Evolutionary conservation across 306 rosid species (phyloP), one percentile per base, ranked within the genome.

Genomic region (Crataegus laevigata): DNA sequence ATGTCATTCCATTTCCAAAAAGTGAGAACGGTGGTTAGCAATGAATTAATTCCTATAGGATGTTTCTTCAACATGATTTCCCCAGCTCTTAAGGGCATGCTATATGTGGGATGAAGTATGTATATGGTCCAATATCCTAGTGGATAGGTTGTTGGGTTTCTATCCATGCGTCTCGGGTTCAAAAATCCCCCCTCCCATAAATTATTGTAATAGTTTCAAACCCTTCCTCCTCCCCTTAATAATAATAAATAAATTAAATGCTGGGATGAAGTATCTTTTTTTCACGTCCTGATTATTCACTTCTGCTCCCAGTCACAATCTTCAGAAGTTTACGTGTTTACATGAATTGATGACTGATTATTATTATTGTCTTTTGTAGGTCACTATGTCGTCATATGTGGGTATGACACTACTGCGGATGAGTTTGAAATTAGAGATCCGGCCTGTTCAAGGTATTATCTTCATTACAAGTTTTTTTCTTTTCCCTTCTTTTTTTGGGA

Each of bases 361-460:
- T n/a, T 25, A 22, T 18, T 69, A 22, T 60, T 80, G 68, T 80
- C 65, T 58, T 79, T 32, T 78, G 77, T 84, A 92, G 97, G 99
- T 84, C 97, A 94, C 81, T 94, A 87, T 83, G 88, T 94, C 14
- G 80, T 94, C 87, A 87, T 94, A 77, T 92, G 99, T 69, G 99
- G 99, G 70, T 92, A 92, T 82, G 96, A 92, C 75, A 84, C 87
- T 77, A 89, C 65, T 77, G 89, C 91, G 11, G 96, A 92, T 69
- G 94, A 92, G 91, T 94, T 94, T 87, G 99, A 92, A 89, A 94
- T 94, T 73, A 89, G 99, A 89, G 98, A 94, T 90, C 99, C 99
- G 18, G 96, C 92, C 64, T 87, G 89, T 84, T 70, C 93, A 55
- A 89, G 85, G 99, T 94, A 88, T 51, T 54, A 42, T 71, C 68